Evolutionary conservation across 1,284 basidiomycete genomes (phyloP), one percentile per base, ranked within the genome.

Genomic region (Meira miltonrushii): DNA sequence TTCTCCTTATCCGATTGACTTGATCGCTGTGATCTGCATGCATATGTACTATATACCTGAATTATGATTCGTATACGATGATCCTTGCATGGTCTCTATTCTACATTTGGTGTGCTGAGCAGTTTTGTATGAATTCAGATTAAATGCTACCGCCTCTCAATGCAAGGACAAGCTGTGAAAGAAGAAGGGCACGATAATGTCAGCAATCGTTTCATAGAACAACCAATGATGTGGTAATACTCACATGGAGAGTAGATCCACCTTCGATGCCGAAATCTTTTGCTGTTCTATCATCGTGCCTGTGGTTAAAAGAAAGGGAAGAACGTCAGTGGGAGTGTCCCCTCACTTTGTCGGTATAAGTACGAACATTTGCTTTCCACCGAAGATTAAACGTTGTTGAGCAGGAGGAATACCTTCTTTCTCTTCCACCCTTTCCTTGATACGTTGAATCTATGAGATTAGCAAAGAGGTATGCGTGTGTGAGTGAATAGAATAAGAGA

Each of bases 381-480:
- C 82, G 79, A 89, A 97, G 79, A 98, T 98, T 72, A 99, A 81
- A 61, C 95, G 86, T 79, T 98, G 95, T 80, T 99, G 95, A 41
- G 85, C 89, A 62, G 95, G 94, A 15, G 95, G 95, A 52, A 99
- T 95, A 73, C 94, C 95, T 43, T 93, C 94, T 81, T 98, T 95
- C 82, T 97, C 94, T 80, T 99, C 95, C 37, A 99, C 92, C 79
- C 91, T 89, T 83, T 96, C 93, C 82, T 99, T 99, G 81, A 98
- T 94, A 69, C 91, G 87, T 50, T 86, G 84, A 78, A 96, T 92
- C 93, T 95, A 69, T 28, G 7, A 7, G 12, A 43, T 4, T 15
- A 43, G 9, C 21, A n/a, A n/a, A 50, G 15, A 53, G 11, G 21
- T 4, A n/a, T 39, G 39, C 39, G 21, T 46, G 39, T 52, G 39